Base-by-base conservation (phyloP, 1,284 basidiomycete genomes). In the Malassezia slooffiae region DNA sequence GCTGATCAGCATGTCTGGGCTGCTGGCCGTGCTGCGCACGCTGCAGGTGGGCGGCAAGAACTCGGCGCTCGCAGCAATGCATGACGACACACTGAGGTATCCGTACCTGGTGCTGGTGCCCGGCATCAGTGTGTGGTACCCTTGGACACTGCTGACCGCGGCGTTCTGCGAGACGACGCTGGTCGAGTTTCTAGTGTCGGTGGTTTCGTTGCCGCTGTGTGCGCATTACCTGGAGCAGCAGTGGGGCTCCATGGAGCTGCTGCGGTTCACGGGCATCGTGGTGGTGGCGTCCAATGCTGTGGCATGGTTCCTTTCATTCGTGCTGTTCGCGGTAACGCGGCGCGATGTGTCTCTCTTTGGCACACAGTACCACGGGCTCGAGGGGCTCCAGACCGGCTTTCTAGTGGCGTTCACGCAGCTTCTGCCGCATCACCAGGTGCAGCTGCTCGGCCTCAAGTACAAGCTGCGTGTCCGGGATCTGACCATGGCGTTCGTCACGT, bases 381-480 rank as follows among this genome's bases (percentile, higher is more conserved):
- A 85, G 75, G 84, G 86, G 2, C 74, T 97, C n/a, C 86, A 93
- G 63, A 81, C 81, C 36, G 85, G 80, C 4, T 77, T 91, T 54
- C 76, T 97, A 28, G 91, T 97, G 41, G 91, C 89, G 9, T 93
- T 95, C 72, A 95, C 89, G 2, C 91, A 97, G 70, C 73, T 93
- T 44, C 95, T 96, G 56, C 91, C 93, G 20, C 91, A 97, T 70
- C 89, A 97, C 62, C 90, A 95, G 70, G 81, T 97, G 5, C 91
- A 96, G 68, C 65, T 96, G 12, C 76, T 96, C 54, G 39, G 44
- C 26, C 87, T 16, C 29, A 27, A 23, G 23, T 48, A 34, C 41
- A 5, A 8, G 6, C n/a, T 34, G 9, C 21, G 20, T 6, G 23
- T 38, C 5, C 41, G 36, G 86, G 80, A 79, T 9, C 72, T 96